Conservation (phyloP, 305 asterid genomes). For the Fraxinus albicans region DNA sequence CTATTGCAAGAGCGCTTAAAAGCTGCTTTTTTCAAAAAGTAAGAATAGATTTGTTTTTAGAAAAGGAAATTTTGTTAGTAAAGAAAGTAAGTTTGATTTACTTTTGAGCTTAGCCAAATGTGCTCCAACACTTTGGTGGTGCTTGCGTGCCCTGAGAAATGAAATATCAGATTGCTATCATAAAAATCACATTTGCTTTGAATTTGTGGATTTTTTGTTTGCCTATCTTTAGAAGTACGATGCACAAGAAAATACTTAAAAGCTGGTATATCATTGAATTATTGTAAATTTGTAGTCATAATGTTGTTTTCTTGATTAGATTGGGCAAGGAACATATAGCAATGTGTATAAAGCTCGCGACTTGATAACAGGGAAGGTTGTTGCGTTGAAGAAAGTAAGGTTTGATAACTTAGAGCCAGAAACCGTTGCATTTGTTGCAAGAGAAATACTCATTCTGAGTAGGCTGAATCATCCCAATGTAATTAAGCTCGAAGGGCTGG, state of each 20-base stretch:
- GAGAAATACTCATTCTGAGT: slow-evolving; percentile 71
- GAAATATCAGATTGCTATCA: not conserved
- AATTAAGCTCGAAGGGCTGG: slow-evolving; percentile 90
- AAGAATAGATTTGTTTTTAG: not conserved
- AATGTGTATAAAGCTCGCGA: slow-evolving; percentile 89
- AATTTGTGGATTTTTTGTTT: slow-evolving; percentile 2
- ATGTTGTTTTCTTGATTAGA: slow-evolving; percentile 37
- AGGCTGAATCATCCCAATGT: slow-evolving; percentile 88
- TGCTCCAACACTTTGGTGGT: not conserved
- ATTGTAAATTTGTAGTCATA: slow-evolving; percentile 21
- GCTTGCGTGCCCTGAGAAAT: not conserved
- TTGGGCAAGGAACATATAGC: slow-evolving; percentile 97
- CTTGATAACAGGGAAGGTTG: slow-evolving; percentile 80
- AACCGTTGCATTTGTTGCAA: slow-evolving; percentile 82
- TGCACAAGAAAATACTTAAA: not conserved
- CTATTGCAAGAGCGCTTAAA: not conserved
- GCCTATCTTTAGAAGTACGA: not conserved
- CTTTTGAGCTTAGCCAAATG: not conserved
- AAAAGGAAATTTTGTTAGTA: not conserved
- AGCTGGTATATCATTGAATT: not conserved
- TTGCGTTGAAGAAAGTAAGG: slow-evolving; percentile 90
- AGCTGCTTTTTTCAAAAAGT: not conserved
- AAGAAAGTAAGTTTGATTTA: not conserved
- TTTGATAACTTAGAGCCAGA: slow-evolving; percentile 88
- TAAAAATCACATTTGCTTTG: not conserved